Conservation (phyloP, 1,139 yeast species). For the Suhomyces chickasaworum region DNA sequence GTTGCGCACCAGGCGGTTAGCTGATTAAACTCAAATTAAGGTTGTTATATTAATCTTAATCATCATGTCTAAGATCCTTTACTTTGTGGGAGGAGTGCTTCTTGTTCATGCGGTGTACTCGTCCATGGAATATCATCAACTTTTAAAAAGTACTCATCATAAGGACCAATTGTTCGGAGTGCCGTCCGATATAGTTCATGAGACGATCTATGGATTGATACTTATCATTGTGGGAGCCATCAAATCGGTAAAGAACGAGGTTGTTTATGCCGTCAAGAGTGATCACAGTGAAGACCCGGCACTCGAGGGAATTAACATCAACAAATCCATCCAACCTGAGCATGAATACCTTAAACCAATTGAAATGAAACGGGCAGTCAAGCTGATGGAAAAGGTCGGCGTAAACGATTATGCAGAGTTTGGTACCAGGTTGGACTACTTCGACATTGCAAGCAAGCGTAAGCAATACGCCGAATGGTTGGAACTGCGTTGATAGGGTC, state of each 20-base stretch:
- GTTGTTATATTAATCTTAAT: no score
- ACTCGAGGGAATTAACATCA: conserved; percentile 23
- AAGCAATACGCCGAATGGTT: conserved; percentile 44
- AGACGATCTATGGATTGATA: conserved; percentile 43
- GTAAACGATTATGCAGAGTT: conserved; percentile 45
- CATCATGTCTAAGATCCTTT: conserved; percentile 9
- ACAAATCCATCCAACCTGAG: conserved; percentile 20
- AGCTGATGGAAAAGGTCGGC: conserved; percentile 46
- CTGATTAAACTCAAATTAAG: no score
- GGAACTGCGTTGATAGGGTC: neutral
- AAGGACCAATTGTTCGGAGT: conserved; percentile 17
- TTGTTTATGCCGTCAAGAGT: conserved; percentile 19
- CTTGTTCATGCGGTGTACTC: conserved; percentile 54
- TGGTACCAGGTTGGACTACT: conserved; percentile 46
- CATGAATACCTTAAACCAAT: conserved; percentile 44
- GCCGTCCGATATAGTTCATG: conserved; percentile 45
- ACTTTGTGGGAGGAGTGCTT: conserved; percentile 32
- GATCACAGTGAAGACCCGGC: conserved; percentile 10
- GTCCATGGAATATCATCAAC: conserved; percentile 51
- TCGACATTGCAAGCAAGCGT: conserved; percentile 47
- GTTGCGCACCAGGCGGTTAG: neutral
- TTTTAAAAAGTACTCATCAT: conserved; percentile 25
- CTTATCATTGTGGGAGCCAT: conserved; percentile 42
- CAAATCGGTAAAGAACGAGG: conserved; percentile 26
- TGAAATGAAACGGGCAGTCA: conserved; percentile 49